Base-by-base conservation (phyloP, 1,284 basidiomycete genomes). In the Gymnopus androsaceus region DNA sequence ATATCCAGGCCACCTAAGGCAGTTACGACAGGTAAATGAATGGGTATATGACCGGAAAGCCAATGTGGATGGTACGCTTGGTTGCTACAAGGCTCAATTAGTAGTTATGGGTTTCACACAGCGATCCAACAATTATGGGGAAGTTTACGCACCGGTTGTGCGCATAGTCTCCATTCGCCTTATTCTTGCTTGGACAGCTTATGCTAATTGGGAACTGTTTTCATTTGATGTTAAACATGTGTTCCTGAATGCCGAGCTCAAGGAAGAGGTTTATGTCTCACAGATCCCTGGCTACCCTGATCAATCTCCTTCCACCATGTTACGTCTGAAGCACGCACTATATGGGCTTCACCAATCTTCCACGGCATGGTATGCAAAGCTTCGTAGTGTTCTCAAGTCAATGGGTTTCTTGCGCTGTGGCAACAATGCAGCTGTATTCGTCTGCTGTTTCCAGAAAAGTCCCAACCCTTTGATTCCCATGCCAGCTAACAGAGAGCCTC, bases 321-420 rank as follows among this genome's bases (percentile, higher is more conserved):
- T 59, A 7, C 54, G 52, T 6, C 48, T 69, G 1, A 42, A 59
- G 4, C 63, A 64, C n/a, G 63, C 66, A 0, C 54, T 74, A 12
- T 76, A 77, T 61, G 73, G 76, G 2, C 64, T 77, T 3, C 68
- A 71, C 51, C 74, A 76, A 54, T 70, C 75, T 1, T 69, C 69
- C 0, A 61, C 63, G 14, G 59, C 66, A n/a, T 76, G 70, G 65
- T 70, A 75, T 41, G 50, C 63, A 21, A 57, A 69, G 4, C 54
- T 74, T 8, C 41, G 61, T 12, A 42, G 40, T 1, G 46, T 64
- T 3, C 51, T 75, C 11, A 50, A 48, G 3, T 37, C 51, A 1
- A 40, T 70, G 3, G 68, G 67, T 7, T 64, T 69, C 28, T 28
- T 37, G 3, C 56, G 61, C 7, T 61, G 60, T 30, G 61, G 64